Percentiles rank a stretch among this genome's conserved stretches.
These are phyloP conservation scores for Scedosporium aurantiacum DNA, from an alignment of 2,329 filamentous ascomycete genomes.

Conservation along the genomic window DNA sequence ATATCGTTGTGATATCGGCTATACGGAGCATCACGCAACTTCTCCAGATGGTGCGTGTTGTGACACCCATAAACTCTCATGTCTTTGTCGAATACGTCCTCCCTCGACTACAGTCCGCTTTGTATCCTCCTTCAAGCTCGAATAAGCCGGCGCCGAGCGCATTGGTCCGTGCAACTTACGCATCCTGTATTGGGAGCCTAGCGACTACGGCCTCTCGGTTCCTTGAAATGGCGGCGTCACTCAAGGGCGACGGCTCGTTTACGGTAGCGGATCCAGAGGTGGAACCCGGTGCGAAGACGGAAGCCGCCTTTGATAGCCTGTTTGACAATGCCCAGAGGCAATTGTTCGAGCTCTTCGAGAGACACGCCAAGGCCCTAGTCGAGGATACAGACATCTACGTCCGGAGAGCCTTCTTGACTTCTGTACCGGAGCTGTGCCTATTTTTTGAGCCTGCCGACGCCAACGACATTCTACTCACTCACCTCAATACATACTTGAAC, in stretches of 20 bases:
- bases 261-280: constrained; percentile 67
- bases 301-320: constrained; percentile 65
- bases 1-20: constrained; percentile 76
- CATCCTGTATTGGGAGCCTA: constrained; percentile 79
- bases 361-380: constrained; percentile 78
- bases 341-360: constrained; percentile 73
- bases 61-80: constrained; percentile 66
- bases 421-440: constrained; percentile 82
- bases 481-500: constrained; percentile 94
- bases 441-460: constrained; percentile 90
- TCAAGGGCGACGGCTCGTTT: constrained; percentile 73
- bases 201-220: constrained; percentile 78
- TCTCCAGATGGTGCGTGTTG: constrained; percentile 74
- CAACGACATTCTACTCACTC: constrained; percentile 91
- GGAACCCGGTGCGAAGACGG: constrained; percentile 57
- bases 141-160: constrained; percentile 40
- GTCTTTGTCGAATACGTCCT: constrained; percentile 59
- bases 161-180: constrained; percentile 80
- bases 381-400: constrained; percentile 81
- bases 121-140: constrained; percentile 24
- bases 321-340: constrained; percentile 83
- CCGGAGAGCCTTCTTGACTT: constrained; percentile 79
- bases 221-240: constrained; percentile 79
- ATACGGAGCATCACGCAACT: constrained; percentile 82
- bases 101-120: constrained; percentile 46